Conservation (phyloP, 768 basidiomycete species). For the Pisolithus marmoratus region DNA sequence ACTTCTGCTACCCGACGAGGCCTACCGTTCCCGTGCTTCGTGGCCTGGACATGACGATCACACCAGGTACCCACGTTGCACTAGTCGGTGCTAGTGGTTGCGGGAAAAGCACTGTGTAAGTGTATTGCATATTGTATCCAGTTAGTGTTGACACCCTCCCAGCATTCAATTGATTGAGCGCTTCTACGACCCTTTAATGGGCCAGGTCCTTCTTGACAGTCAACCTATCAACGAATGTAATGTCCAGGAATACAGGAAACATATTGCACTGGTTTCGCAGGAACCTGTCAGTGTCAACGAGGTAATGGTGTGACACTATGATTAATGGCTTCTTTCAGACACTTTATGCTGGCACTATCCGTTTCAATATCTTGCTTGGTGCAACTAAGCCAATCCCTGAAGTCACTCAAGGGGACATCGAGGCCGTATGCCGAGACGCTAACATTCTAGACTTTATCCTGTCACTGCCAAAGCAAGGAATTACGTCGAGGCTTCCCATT, state of each 20-base stretch:
- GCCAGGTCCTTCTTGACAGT: constrained; percentile 68
- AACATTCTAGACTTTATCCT: constrained; percentile 90
- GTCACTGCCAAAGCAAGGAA: constrained; percentile 68
- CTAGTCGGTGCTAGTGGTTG: constrained; percentile 78
- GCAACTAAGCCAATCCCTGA: constrained; percentile 69
- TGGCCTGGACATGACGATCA: constrained; percentile 61
- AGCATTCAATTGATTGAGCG: constrained; percentile 80
- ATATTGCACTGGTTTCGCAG: constrained; percentile 88
- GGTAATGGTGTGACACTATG: neutral
- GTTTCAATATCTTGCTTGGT: constrained; percentile 88
- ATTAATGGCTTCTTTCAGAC: constrained; percentile 31
- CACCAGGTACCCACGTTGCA: constrained; percentile 77
- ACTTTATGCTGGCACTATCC: constrained; percentile 85
- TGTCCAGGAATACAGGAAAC: constrained; percentile 80
- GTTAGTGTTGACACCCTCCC: constrained; percentile 1
- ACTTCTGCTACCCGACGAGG: constrained; percentile 88
- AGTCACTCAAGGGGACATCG: constrained; percentile 84
- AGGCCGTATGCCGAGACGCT: constrained; percentile 77
- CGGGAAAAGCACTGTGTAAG: constrained; percentile 79
- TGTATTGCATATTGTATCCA: constrained; percentile 1
- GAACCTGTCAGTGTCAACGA: constrained; percentile 44
- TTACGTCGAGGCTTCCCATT: neutral
- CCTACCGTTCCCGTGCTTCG: constrained; percentile 80
- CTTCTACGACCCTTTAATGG: constrained; percentile 77
- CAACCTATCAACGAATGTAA: constrained; percentile 73